Base-by-base conservation (phyloP, 768 basidiomycete genomes). In the Podaxis sp. region DNA sequence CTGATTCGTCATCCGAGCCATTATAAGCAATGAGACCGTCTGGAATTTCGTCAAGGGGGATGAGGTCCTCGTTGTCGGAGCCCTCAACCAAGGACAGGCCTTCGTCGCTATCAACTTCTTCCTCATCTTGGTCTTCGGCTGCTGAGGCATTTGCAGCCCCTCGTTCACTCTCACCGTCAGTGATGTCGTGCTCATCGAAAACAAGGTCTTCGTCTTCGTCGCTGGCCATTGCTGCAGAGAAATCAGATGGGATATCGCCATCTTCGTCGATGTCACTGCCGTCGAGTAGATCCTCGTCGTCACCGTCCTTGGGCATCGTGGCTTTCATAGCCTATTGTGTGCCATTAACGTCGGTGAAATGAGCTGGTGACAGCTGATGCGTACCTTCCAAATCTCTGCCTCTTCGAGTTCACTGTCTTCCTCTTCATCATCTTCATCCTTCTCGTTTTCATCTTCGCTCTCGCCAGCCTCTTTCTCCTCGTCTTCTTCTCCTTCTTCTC, bases 371-470 rank as follows among this genome's bases (percentile, higher is more conserved):
- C 51, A 24, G 47, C 11, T 49, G 50, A 46, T 37, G 46, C 19
- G 9, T 66, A 94, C 95, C 88, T 91, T 94, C 95, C 95, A 98
- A 17, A 96, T 84, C 68, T 91, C 91, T 0, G 76, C 80, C 33
- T 77, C 81, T 41, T 65, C 64, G 17, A 65, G 36, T 0, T 73
- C 77, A 3, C 74, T 74, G 43, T 19, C n/a, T 8, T 66, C 74
- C 36, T 66, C 74, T 1, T 70, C 75, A 7, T 67, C 72, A n/a
- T 82, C 85, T 5, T 79, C 74, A 57, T 77, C 80, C 47, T 76
- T 79, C 5, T 77, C 77, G 66, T 81, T 80, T 3, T 71, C 79
- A 1, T 74, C 75, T 54, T 75, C 82, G 25, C 73, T 78, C 56
- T 73, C 33, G 33, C 33, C 9, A 33, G 6, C 67, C 57, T 71